Evolutionary conservation across 106 monocot genomes (phyloP), one percentile per base, ranked within the genome.

Genomic region (Gastrodia elata): DNA sequence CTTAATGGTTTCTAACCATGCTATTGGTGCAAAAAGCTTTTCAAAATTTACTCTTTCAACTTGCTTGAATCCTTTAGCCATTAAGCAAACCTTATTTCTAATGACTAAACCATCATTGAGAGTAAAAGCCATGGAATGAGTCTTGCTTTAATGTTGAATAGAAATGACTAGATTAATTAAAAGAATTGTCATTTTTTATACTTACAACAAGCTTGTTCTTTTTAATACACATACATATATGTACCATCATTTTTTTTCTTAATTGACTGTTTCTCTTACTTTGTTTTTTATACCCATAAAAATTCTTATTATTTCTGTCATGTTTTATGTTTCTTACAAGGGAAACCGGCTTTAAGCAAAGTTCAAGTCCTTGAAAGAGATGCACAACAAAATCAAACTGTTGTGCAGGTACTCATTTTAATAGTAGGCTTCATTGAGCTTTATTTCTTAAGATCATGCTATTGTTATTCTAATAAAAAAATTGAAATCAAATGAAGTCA

Each of bases 261-360:
- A 35, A 74, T 48, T 44, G 4, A 64, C 20, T 56, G 71, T 67
- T 11, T n/a, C 41, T 28, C 6, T 24, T 4, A 42, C 28, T 10
- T 72, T 0, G 14, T 4, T 72, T 34, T 34, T 55, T 5, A 8
- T 35, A 27, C 30, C 22, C 22, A 11, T 58, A 27, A 11, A 52
- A 28, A 11, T 32, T 37, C 48, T 39, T 16, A 68, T 48, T 59
- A 68, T 14, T 30, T 73, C 25, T 78, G 36, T 25, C 27, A 70
- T 49, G 39, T 3, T 76, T 30, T 61, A 32, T 61, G 61, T 11
- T n/a, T 73, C 61, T 34, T 34, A 65, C 43, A 73, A 91, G 92
- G 95, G 35, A 96, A 88, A 77, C 89, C 95, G 57, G 82, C 95
- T 38, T 77, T 83, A 71, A 96, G 95, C 81, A 96, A 84, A 77